Evolutionary conservation across 768 basidiomycete genomes (phyloP).

Genomic region (Dioszegia hungarica): DNA sequence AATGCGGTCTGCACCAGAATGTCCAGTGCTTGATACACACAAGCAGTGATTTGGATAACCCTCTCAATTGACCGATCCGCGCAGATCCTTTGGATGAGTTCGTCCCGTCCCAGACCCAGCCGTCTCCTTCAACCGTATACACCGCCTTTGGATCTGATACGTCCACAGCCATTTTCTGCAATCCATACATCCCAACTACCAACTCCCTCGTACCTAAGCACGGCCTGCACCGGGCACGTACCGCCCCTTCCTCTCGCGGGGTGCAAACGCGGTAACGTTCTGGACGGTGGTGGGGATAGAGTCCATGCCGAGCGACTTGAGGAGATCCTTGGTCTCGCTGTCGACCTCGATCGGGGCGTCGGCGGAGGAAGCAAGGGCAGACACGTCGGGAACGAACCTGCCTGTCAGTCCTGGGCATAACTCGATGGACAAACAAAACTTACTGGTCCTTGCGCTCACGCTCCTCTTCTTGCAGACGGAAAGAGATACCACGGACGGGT

Average conservation of each 20-base stretch:
- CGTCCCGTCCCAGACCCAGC: too few species aligned
- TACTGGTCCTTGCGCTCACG: constrained; percentile 99
- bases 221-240: constrained; percentile 42
- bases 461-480: constrained; percentile 99
- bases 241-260: constrained; percentile 37
- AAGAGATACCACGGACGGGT: constrained; percentile 98
- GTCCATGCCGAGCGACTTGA: constrained; percentile 90
- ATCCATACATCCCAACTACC: constrained; percentile 11
- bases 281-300: constrained; percentile 72
- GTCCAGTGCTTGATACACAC: too few species aligned
- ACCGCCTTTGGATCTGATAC: too few species aligned
- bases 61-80: too few species aligned
- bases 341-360: constrained; percentile 76
- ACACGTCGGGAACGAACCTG: constrained; percentile 80
- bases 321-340: constrained; percentile 89
- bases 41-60: too few species aligned
- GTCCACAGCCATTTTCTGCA: too few species aligned
- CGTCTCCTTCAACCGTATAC: too few species aligned
- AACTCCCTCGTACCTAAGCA: constrained; percentile 19
- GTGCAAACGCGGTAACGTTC: constrained; percentile 54
- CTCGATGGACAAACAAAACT: constrained; percentile 2
- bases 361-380: constrained; percentile 75
- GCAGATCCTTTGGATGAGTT: too few species aligned
- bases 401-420: not conserved
- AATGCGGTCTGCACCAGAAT: too few species aligned